phyloP scores from a whole-genome alignment of 768 basidiomycete genomes.

The Panellus pusillus region DNA sequence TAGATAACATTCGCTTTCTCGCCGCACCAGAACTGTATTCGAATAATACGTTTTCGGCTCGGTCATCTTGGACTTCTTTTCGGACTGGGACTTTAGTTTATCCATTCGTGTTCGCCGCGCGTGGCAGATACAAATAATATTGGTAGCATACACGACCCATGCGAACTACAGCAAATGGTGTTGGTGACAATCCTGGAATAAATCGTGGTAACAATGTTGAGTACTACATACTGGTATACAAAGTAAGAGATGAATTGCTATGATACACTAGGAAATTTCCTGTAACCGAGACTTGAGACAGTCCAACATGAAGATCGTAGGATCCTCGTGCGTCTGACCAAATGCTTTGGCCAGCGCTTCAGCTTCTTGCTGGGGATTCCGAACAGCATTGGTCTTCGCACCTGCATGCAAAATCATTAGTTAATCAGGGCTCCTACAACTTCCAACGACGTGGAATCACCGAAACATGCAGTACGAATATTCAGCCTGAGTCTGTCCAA shows the following conservation, averaged over 20 bases:
- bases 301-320: background rate
- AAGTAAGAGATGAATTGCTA: too few relatives aligned
- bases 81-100: background rate
- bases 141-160: too few relatives aligned
- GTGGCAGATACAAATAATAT: too few relatives aligned
- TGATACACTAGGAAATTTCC: background rate
- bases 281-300: slow-evolving; percentile 1
- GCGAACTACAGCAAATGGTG: background rate
- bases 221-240: too few relatives aligned
- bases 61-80: too few relatives aligned
- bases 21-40: too few relatives aligned
- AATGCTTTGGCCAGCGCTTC: background rate
- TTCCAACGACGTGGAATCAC: too few relatives aligned
- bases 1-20: too few relatives aligned
- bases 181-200: background rate
- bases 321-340: background rate
- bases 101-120: too few relatives aligned
- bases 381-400: background rate
- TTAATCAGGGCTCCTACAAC: background rate
- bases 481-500: background rate
- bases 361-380: background rate
- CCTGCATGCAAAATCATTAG: background rate
- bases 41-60: too few relatives aligned
- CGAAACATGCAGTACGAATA: background rate
- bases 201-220: too few relatives aligned